A percentile compares a stretch with the other conserved stretches of the same genome.
phyloP scores from a whole-genome alignment of 257 asterid genomes.

The Solanum boliviense region DNA sequence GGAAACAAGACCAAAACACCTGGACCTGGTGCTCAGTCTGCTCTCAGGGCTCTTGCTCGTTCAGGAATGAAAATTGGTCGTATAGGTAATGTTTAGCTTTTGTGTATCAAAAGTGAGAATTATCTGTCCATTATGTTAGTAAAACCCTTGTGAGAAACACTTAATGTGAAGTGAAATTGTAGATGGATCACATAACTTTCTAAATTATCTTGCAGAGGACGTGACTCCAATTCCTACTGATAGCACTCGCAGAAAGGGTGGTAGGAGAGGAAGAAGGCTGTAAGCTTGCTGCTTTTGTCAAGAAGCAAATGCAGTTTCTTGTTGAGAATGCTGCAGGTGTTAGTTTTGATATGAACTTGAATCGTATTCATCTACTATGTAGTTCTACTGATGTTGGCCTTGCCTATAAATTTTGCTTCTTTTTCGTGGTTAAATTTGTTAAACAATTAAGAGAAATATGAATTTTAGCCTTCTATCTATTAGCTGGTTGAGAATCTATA shows the following conservation, averaged over 20 bases:
- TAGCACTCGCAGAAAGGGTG: conserved; percentile 2
- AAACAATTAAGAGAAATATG: not conserved
- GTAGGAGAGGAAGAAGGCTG: conserved; percentile 1
- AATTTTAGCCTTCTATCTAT: not conserved
- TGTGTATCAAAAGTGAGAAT: not conserved
- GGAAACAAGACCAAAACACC: conserved; percentile 1
- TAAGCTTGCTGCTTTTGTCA: not conserved
- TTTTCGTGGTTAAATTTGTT: not conserved
- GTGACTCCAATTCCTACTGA: not conserved
- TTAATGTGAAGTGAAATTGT: not conserved
- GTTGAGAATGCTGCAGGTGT: not conserved
- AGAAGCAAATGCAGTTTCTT: not conserved
- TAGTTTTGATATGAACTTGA: not conserved
- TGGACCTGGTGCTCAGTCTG: conserved; percentile 4
- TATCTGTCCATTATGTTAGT: not conserved
- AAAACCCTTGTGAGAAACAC: not conserved
- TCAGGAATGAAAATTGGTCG: conserved; percentile 1
- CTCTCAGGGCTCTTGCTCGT: conserved; percentile 2
- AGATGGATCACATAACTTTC: not conserved
- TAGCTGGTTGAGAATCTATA: not conserved
- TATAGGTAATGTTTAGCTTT: not conserved
- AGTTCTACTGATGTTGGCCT: not conserved
- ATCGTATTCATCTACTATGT: not conserved
- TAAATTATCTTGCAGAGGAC: not conserved
- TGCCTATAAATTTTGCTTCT: not conserved